Evolutionary conservation across 140 eudicot genomes (phyloP).

Genomic region (Artemisia princeps): DNA sequence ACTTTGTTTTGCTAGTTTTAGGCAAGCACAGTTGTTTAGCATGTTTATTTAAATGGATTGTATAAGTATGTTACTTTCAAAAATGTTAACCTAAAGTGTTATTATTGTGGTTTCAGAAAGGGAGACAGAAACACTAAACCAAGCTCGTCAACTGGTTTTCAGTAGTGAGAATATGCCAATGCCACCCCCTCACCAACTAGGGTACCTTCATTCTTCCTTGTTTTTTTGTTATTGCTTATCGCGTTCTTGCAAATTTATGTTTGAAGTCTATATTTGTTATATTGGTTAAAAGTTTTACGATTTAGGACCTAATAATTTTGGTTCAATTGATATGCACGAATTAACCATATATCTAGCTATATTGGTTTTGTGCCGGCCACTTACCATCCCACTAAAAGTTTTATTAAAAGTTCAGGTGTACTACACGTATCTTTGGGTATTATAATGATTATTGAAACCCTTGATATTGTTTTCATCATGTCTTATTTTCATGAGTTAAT

Average conservation of each 20-base stretch:
- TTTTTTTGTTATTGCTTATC: neutral
- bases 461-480: neutral
- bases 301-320: too few species aligned
- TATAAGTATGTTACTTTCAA: constrained; percentile 1
- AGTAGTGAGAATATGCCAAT: constrained; percentile 40
- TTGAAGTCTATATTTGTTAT: neutral
- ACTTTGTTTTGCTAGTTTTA: neutral
- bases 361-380: too few species aligned
- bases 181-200: constrained; percentile 34
- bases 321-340: too few species aligned
- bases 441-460: neutral
- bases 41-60: neutral
- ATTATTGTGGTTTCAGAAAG: constrained; percentile 44
- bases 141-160: constrained; percentile 83
- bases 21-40: neutral
- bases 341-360: too few species aligned
- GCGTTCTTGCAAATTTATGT: too few species aligned
- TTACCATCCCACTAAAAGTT: too few species aligned
- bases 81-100: neutral
- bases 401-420: too few species aligned
- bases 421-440: neutral
- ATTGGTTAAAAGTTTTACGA: constrained; percentile 5
- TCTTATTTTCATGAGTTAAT: neutral
- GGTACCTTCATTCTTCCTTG: constrained; percentile 27
- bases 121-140: constrained; percentile 85